phyloP scores from a whole-genome alignment of 1,284 basidiomycete species.

The Leucoagaricus sp. region DNA sequence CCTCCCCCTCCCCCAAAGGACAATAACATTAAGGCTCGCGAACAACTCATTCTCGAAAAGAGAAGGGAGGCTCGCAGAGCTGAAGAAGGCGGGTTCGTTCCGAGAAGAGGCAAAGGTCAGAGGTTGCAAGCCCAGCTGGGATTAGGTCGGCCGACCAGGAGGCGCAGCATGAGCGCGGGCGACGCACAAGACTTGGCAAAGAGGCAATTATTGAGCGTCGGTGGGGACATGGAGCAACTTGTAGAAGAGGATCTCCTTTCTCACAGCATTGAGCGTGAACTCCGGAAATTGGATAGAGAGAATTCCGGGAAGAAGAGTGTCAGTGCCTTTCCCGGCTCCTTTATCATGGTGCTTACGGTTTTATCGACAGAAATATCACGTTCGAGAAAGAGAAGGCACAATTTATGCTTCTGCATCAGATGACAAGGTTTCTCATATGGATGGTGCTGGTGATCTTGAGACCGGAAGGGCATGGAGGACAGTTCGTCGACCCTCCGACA shows the following conservation, averaged over 20 bases:
- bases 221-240: conserved; percentile 25
- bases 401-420: conserved; percentile 83
- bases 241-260: conserved; percentile 51
- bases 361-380: conserved; percentile 48
- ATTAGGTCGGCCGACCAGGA: conserved; percentile 51
- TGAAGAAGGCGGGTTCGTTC: conserved; percentile 44
- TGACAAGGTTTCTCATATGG: conserved; percentile 69
- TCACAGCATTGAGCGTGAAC: conserved; percentile 68
- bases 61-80: conserved; percentile 61
- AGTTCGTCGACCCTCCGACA: conserved; percentile 88
- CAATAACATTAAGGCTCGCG: conserved; percentile 58
- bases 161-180: conserved; percentile 74
- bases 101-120: conserved; percentile 15
- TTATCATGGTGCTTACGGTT: background rate
- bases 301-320: conserved; percentile 42
- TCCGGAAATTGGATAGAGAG: conserved; percentile 57
- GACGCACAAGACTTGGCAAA: conserved; percentile 54
- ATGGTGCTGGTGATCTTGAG: conserved; percentile 78
- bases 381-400: conserved; percentile 72
- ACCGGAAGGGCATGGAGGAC: conserved; percentile 85
- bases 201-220: conserved; percentile 31
- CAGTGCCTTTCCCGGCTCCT: conserved; percentile 25
- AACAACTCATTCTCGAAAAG: conserved; percentile 73
- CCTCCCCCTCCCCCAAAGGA: conserved; percentile 62
- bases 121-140: conserved; percentile 28